Evolutionary conservation across 495 filamentous ascomycete genomes (phyloP), one percentile per base, ranked within the genome.

Genomic region (Platismatia glauca): DNA sequence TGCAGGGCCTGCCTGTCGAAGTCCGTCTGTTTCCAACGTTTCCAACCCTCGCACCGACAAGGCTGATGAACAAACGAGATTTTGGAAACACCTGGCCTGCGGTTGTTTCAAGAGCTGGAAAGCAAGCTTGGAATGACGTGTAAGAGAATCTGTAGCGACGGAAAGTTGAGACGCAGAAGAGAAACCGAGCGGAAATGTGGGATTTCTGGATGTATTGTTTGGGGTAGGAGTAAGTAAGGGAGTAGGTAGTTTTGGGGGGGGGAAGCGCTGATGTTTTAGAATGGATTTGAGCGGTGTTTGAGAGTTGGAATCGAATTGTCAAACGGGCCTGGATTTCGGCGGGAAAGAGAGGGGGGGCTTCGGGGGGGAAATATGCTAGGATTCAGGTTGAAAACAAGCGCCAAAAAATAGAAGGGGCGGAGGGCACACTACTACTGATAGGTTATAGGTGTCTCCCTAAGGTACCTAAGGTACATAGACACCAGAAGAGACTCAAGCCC

Each of bases 111-210:
- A 31, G 43, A 48, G 37, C 33, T 48, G 6, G 15, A 15, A 41
- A 38, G 61, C 43, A 58, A 50, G 55, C 56, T 44, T 58, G 20
- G 41, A 33, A 48, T 12, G 18, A 58, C n/a, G 33, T 29, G 55
- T 63, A 12, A 34, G 61, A 63, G 55, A 50, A 56, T 24, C 35
- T 63, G 61, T 58, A 61, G 63, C 58, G 63, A 60, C 62, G 62
- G 58, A 20, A 61, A 65, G 39, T 5, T 41, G 59, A 56, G 57
- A 58, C 52, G 59, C 34, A 38, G 55, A 52, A 34, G 37, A 55
- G 43, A 33, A 53, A 33, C 15, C 29, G 35, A 38, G 46, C n/a
- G 22, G 39, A 55, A 15, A 41, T 31, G 50, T 56, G 34, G 39
- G 38, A 56, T 61, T 29, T 13, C 34, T 31, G 39, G 33, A n/a